Conservation (phyloP, 345 rosid species). For the Eucalyptus curtisii region DNA sequence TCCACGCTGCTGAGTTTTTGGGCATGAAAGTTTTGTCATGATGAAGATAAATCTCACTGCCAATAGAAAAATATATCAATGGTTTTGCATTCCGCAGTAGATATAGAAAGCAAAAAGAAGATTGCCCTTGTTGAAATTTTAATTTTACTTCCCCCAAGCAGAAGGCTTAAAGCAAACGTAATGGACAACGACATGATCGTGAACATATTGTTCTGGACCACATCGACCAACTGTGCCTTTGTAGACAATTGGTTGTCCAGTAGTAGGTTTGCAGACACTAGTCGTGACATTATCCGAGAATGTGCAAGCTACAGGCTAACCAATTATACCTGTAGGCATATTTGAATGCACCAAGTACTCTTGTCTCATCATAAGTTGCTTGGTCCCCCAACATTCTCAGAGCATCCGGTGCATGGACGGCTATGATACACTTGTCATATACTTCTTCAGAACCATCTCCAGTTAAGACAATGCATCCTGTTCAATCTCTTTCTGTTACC, state of each 20-base stretch:
- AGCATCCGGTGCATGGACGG: constrained; percentile 76
- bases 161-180: background rate
- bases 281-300: background rate
- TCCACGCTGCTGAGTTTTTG: constrained; percentile 68
- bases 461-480: constrained; percentile 38
- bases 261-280: background rate
- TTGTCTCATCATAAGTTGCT: constrained; percentile 61
- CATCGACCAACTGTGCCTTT: background rate
- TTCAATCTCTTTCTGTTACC: background rate
- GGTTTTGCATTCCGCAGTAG: background rate
- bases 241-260: background rate
- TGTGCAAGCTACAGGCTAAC: background rate
- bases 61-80: background rate
- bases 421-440: constrained; percentile 38
- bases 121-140: background rate
- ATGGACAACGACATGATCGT: background rate
- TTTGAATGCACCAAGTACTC: constrained; percentile 80
- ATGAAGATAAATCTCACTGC: constrained; percentile 79
- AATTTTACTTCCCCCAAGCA: background rate
- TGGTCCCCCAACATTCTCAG: constrained; percentile 42
- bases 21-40: constrained; percentile 77
- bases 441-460: constrained; percentile 37
- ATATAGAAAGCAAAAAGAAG: background rate
- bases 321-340: constrained; percentile 54
- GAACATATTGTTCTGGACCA: background rate